Evolutionary conservation across 2,329 filamentous ascomycete species (phyloP), one percentile per base, ranked within the genome.

Genomic region (Didymella pinodella): DNA sequence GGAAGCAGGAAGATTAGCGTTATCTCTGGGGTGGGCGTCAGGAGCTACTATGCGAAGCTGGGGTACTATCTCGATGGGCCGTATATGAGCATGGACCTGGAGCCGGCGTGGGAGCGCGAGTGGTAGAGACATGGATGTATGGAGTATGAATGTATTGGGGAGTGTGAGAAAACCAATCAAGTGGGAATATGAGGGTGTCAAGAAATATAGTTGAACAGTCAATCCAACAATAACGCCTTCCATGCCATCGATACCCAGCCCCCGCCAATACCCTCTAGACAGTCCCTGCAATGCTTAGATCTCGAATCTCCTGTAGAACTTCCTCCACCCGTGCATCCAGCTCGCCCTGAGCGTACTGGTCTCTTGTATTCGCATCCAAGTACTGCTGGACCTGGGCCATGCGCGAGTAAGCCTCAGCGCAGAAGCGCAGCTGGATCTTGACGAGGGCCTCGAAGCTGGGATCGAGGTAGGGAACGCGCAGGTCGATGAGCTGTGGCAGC

Each of bases 361-460:
- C 95, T 77, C 95, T 86, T 51, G 94, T 98, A 74, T 97, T 93
- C 29, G 94, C 90, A 75, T 98, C 95, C 31, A 99, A 84, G 77
- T 97, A 98, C 81, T 99, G 95, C 81, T 99, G 95, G 57, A 99
- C 96, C 82, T 99, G 96, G 26, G 96, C 95, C 95, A 99, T 99
- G 47, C 95, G 86, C 62, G 89, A 93, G 79, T 99, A 99, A 1
- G 95, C 95, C 81, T 99, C 95, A 7, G 96, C 95, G 73, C 96
- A 99, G 82, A 99, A 99, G 36, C 95, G 86, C 71, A 99, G 79
- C 81, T 99, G 95, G 67, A 99, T 99, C 84, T 99, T 99, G 77
- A 99, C 95, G 51, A 99, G 87, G 0, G 96, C 95, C 80, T 99
- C 95, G 75, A 99, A 99, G 62, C 89, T 94, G 0, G 96, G 96